These are phyloP conservation scores for Achaetomium macrosporum DNA, from an alignment of 2,329 filamentous ascomycete species.

Conservation along the genomic window DNA sequence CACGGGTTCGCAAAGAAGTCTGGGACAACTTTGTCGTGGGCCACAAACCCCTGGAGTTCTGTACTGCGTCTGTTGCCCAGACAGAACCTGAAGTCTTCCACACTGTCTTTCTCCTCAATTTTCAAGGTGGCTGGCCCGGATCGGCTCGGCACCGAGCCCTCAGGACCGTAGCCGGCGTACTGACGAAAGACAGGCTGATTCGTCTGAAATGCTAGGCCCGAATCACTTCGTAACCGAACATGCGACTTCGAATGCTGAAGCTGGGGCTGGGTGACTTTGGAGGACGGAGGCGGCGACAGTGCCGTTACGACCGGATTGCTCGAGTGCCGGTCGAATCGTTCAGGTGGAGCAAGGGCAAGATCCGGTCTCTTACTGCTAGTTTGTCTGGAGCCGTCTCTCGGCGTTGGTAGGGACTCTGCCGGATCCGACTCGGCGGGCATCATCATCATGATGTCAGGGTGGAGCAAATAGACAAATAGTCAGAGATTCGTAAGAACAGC, in stretches of 20 bases:
- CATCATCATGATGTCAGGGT: slow-evolving; percentile 10
- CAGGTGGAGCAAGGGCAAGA: slow-evolving; percentile 7
- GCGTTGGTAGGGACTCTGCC: slow-evolving; percentile 14
- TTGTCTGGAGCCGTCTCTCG: slow-evolving; percentile 6
- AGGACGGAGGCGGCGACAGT: slow-evolving; percentile 26
- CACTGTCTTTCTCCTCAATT: slow-evolving; percentile 16
- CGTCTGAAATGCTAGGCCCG: slow-evolving; percentile 40
- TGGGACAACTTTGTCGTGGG: slow-evolving; percentile 26
- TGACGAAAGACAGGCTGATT: slow-evolving; percentile 40
- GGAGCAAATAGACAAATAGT: background rate
- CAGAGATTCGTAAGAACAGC: background rate
- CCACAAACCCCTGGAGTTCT: slow-evolving; percentile 1
- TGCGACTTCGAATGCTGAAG: slow-evolving; percentile 18
- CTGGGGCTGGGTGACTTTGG: slow-evolving; percentile 17
- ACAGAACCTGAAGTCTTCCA: slow-evolving; percentile 19
- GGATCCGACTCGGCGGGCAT: slow-evolving; percentile 7
- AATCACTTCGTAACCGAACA: slow-evolving; percentile 38
- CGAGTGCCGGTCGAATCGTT: slow-evolving; percentile 9
- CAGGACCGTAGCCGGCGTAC: slow-evolving; percentile 41
- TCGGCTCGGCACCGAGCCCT: slow-evolving; percentile 30
- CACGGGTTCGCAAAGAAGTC: slow-evolving; percentile 47
- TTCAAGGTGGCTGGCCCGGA: slow-evolving; percentile 14
- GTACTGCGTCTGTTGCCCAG: background rate
- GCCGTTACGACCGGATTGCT: slow-evolving; percentile 15
- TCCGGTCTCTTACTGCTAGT: slow-evolving; percentile 9